These are phyloP conservation scores for Prunus mira DNA, from an alignment of 306 rosid genomes.

Conservation along the genomic window DNA sequence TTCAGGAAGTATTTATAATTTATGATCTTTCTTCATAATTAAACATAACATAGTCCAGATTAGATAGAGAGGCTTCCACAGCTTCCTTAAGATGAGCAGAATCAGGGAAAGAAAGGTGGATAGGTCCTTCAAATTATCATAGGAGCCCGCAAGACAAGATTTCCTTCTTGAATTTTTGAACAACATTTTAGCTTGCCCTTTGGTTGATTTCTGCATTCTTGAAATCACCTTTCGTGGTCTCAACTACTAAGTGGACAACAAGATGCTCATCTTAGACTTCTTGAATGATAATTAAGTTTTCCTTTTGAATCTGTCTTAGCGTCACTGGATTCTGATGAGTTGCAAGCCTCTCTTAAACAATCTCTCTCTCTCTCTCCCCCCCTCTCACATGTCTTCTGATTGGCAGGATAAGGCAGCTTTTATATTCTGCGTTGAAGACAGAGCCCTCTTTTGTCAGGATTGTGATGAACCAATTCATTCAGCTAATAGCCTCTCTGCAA, in stretches of 20 bases:
- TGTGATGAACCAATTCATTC: constrained; percentile 90
- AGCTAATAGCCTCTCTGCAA: constrained; percentile 68
- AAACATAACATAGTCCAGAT: not conserved
- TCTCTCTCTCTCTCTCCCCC: not conserved
- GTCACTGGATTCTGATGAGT: not conserved
- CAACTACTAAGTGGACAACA: not conserved
- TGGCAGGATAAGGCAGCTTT: constrained; percentile 88
- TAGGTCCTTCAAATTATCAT: not conserved
- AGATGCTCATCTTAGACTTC: not conserved
- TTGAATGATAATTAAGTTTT: not conserved
- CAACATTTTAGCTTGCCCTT: not conserved
- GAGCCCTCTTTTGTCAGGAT: constrained; percentile 91
- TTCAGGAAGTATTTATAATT: not conserved
- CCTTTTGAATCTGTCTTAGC: not conserved
- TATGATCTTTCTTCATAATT: not conserved
- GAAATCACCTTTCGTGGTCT: not conserved
- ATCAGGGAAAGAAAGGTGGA: no score
- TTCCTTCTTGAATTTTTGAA: not conserved
- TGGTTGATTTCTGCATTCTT: not conserved
- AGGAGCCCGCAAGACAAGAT: not conserved
- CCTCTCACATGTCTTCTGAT: constrained; percentile 14
- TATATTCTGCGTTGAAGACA: constrained; percentile 95
- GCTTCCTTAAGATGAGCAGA: no score
- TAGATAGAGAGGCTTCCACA: not conserved
- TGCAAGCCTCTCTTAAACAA: not conserved